Base-by-base conservation (phyloP, 2,329 filamentous ascomycete species). In the Tympanopsis confertula region DNA sequence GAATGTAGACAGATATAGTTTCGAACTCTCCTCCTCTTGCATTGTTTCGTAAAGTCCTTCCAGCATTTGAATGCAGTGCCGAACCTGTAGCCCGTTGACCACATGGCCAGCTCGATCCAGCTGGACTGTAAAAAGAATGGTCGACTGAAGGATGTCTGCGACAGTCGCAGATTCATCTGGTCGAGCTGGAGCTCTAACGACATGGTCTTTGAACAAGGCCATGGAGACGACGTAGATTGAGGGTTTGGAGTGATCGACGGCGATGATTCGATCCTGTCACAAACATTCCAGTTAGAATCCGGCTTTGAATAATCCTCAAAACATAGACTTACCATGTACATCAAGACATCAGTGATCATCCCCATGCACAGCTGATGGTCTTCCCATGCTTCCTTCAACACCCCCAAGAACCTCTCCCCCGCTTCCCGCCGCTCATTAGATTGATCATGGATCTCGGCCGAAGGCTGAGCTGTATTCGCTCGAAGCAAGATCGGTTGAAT, bases 351-450 rank as follows among this genome's bases (percentile, higher is more conserved):
- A 2, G 74, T 75, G 41, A 77, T 65, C 74, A 80, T 79, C 45
- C 67, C 68, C 69, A 78, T 78, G 47, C 71, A 78, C n/a, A 78
- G 57, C 49, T 74, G 68, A 47, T 81, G 74, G 42, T 80, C 73
- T 41, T 73, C 66, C 70, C 74, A 81, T 36, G 69, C 65, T 41
- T 68, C 58, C 50, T 68, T 76, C 22, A 80, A 51, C 2, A 61
- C 66, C 32, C 59, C 59, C 33, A 81, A 49, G 39, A 80, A 76
- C 44, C 59, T 68, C 49, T 79, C 74, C 19, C 75, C 75, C 2
- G 71, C 69, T 13, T 64, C 63, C 42, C 69, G 59, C 32, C 68
- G 62, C 56, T 79, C 74, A 41, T 66, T 73, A 7, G 65, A 57
- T 24, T 71, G 22, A n/a, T 26, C 22, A 10, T 26, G 65, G 2